Evolutionary conservation across 176 grass and related monocot genomes (phyloP), one percentile per base, ranked within the genome.

Genomic region (Areca catechu): DNA sequence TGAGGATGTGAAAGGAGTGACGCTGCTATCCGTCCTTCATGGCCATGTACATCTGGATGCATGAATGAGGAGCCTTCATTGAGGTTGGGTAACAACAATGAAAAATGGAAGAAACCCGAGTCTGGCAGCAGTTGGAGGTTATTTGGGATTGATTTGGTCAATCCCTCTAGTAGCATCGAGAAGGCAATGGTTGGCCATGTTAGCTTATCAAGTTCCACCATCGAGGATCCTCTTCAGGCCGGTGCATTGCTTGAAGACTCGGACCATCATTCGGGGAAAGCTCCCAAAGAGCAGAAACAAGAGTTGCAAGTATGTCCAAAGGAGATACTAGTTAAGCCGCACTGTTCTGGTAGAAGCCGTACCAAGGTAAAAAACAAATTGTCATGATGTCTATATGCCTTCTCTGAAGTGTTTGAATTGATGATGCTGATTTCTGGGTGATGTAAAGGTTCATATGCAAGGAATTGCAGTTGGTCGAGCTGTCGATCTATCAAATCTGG

Each of bases 391-490:
- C 16, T n/a, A 62, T n/a, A n/a, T 18, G 7, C 24, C 53, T 25
- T 49, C 5, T 24, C 16, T 37, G 50, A 15, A 28, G 1, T 7
- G 10, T 14, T 9, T 25, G 34, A 5, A 20, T 12, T 25, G 59
- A 61, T 43, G 18, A 14, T 4, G 7, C 43, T 61, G 20, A 61
- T n/a, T 43, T 20, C 37, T 61, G 6, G 59, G 7, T 10, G 14
- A 63, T 43, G n/a, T 47, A 43, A 43, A 95, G 86, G 90, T 95
- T 61, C 86, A 90, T 86, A 95, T 95, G 83, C 79, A 90, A 81
- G 90, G 86, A 67, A 79, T 80, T 72, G 82, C 71, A 34, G 77
- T 90, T 17, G 82, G 85, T 22, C 80, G 86, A 81, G 90, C 86
- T 50, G 71, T 95, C 7, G 90, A 90, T 77, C 61, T 95, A 12